Evolutionary conservation across 78 protist species (phyloP).

Genomic region (Cavenderia fasciculata): DNA sequence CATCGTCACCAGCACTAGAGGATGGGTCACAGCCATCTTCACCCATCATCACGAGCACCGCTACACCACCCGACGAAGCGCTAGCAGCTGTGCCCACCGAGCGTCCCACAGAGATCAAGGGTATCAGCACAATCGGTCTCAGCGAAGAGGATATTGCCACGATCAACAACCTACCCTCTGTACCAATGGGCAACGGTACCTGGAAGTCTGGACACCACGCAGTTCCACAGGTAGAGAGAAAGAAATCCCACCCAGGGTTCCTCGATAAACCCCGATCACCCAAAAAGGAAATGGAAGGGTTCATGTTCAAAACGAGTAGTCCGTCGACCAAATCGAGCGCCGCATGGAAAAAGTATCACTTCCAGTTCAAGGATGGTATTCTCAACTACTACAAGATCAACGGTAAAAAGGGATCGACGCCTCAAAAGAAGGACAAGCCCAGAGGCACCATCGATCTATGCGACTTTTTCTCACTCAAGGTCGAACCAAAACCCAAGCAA

Average conservation of each 20-base stretch:
- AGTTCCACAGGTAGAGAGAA: background rate
- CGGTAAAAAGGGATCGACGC: too few relatives aligned
- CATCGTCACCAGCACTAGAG: background rate
- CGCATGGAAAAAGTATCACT: constrained; percentile 66
- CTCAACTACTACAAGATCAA: constrained; percentile 39
- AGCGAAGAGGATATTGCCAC: background rate
- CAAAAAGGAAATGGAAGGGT: constrained; percentile 40
- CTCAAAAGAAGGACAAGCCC: constrained; percentile 28
- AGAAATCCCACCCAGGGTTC: constrained; percentile 26
- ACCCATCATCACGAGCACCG: background rate
- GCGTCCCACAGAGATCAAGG: background rate
- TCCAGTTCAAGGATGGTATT: constrained; percentile 33
- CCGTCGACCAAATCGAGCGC: constrained; percentile 28
- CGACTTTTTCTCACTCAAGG: constrained; percentile 10
- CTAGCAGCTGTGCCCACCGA: background rate
- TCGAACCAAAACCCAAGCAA: constrained; percentile 57
- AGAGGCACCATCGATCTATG: constrained; percentile 53
- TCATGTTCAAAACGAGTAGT: constrained; percentile 21
- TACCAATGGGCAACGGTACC: background rate
- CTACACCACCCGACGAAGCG: background rate
- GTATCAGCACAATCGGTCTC: background rate
- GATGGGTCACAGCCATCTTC: background rate
- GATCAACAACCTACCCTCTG: background rate
- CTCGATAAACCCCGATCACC: constrained; percentile 17
- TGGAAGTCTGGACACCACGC: constrained; percentile 19